Percentiles rank a stretch among this genome's conserved stretches.
Evolutionary conservation across 2,329 filamentous ascomycete species (phyloP).

Genomic region (Nemania bipapillata): DNA sequence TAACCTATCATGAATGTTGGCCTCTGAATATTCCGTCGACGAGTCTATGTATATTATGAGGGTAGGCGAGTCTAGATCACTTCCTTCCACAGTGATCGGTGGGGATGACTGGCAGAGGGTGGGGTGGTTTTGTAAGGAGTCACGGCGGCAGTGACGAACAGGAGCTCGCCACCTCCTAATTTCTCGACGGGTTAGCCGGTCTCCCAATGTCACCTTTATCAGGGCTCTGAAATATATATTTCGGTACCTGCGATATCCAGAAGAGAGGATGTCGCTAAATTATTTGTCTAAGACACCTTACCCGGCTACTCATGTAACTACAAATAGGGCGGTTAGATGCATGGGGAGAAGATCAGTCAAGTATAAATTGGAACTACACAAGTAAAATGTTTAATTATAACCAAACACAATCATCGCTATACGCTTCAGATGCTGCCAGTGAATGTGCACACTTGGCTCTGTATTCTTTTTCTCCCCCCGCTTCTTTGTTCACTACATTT

Average conservation of each 20-base stretch:
- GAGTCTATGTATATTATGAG: not conserved
- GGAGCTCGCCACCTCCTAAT: not conserved
- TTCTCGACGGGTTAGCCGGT: not conserved
- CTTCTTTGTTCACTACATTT: not conserved
- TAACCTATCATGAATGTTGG: not conserved
- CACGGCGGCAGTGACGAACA: not conserved
- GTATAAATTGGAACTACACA: not conserved
- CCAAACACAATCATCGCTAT: not conserved
- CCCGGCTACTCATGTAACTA: not conserved
- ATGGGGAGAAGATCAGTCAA: slow-evolving; percentile 1
- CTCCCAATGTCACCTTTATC: not conserved
- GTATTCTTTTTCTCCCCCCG: not conserved
- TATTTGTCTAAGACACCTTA: not conserved
- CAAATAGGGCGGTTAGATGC: not conserved
- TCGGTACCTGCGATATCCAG: not conserved
- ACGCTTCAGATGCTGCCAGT: not conserved
- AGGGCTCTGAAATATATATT: not conserved
- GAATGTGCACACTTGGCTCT: not conserved
- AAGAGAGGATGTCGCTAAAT: not conserved
- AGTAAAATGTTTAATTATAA: no score
- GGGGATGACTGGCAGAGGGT: not conserved
- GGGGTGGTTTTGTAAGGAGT: not conserved
- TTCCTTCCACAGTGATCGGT: not conserved
- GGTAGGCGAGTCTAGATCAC: not conserved
- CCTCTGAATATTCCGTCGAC: not conserved